Evolutionary conservation across 2,329 filamentous ascomycete genomes (phyloP).

Genomic region (Colletotrichum sidae): DNA sequence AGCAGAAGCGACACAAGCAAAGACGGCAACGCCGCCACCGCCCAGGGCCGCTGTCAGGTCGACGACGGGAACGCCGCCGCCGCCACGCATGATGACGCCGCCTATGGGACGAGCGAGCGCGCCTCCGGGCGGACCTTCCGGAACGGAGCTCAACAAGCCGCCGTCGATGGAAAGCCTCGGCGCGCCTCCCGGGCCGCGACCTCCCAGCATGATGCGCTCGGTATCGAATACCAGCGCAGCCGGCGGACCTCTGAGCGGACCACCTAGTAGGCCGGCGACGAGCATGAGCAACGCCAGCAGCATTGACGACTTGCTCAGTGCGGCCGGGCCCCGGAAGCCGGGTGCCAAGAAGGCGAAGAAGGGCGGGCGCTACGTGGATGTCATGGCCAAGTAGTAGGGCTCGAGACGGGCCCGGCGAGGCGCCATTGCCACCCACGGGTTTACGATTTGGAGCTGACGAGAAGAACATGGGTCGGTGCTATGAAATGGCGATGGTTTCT

Average conservation of each 20-base stretch:
- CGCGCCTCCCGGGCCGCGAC: conserved; percentile 38
- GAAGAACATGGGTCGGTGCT: conserved; percentile 10
- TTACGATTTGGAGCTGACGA: conserved; percentile 22
- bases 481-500: conserved; percentile 4
- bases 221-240: conserved; percentile 58
- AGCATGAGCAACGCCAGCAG: conserved; percentile 92
- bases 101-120: conserved; percentile 43
- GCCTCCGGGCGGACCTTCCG: conserved; percentile 36
- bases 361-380: conserved; percentile 91
- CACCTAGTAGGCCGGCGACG: conserved; percentile 78
- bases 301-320: conserved; percentile 91
- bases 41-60: conserved; percentile 72
- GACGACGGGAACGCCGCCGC: conserved; percentile 63
- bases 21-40: conserved; percentile 81
- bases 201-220: conserved; percentile 56
- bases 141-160: conserved; percentile 42
- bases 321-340: conserved; percentile 75
- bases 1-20: conserved; percentile 68
- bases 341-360: conserved; percentile 79
- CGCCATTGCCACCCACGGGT: neutral
- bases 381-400: conserved; percentile 78
- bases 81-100: conserved; percentile 52
- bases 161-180: conserved; percentile 51
- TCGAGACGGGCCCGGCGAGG: no score
- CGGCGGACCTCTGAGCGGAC: conserved; percentile 56